Conservation (phyloP, 129 eudicot species). For the Smallanthus sonchifolius region DNA sequence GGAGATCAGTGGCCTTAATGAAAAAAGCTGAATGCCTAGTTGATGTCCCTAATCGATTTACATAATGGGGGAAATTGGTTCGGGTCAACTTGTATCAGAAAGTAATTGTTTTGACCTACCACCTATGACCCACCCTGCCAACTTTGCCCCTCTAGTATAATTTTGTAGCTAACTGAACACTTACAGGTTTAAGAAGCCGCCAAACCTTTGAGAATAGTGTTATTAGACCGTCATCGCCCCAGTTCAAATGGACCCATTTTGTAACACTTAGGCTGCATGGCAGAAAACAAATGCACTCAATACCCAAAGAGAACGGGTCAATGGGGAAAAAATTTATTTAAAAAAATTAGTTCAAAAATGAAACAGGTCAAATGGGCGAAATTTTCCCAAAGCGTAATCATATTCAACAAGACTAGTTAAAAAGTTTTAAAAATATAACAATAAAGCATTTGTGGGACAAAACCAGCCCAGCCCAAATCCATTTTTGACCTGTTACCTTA, state of each 20-base stretch:
- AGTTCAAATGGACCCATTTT: constrained; percentile 89
- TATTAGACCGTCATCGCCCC: constrained; percentile 93
- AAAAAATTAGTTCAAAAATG: not conserved
- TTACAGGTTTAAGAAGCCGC: constrained; percentile 82
- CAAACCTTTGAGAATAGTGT: constrained; percentile 73
- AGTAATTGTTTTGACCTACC: not conserved
- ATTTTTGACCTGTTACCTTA: not conserved
- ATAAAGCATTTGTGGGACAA: too few relatives aligned
- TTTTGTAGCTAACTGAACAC: constrained; percentile 1
- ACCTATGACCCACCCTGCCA: not conserved
- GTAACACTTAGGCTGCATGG: constrained; percentile 80
- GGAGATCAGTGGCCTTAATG: not conserved
- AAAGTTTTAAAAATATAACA: too few relatives aligned
- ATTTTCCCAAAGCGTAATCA: not conserved
- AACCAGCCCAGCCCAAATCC: too few relatives aligned
- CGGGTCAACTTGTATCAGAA: not conserved
- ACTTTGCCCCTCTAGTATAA: not conserved
- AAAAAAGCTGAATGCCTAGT: not conserved
- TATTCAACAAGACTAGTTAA: too few relatives aligned
- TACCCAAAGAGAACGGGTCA: not conserved
- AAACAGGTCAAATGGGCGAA: not conserved
- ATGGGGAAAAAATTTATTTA: not conserved
- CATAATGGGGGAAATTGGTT: not conserved
- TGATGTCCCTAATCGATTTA: not conserved
- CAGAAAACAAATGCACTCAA: constrained; percentile 8